These are phyloP conservation scores for Silene uniflora DNA, from an alignment of 148 eudicot species.

Conservation along the genomic window DNA sequence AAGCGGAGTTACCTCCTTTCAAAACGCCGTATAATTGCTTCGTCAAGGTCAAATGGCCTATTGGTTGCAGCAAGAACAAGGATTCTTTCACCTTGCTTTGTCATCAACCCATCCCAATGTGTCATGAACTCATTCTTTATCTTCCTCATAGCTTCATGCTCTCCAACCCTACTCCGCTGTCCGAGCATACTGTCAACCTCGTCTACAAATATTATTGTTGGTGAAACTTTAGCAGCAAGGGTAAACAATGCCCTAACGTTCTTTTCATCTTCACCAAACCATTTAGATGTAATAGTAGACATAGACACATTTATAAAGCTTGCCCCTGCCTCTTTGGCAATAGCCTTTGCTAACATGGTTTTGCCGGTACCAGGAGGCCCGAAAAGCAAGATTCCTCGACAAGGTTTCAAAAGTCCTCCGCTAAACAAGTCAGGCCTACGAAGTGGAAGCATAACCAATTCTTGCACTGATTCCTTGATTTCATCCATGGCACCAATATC, in stretches of 20 bases:
- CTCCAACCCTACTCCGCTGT: slow-evolving; percentile 72
- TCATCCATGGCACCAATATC: slow-evolving; percentile 87
- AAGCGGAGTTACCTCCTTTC: slow-evolving; percentile 61
- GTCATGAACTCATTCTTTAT: slow-evolving; percentile 96
- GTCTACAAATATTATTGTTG: slow-evolving; percentile 89
- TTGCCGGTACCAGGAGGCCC: slow-evolving; percentile 98
- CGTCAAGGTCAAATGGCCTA: slow-evolving; percentile 96
- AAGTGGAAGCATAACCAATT: slow-evolving; percentile 88
- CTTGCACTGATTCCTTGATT: slow-evolving; percentile 79
- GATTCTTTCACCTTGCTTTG: slow-evolving; percentile 71
- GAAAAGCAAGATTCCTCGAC: slow-evolving; percentile 83
- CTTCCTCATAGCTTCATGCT: slow-evolving; percentile 97
- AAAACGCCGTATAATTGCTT: slow-evolving; percentile 95
- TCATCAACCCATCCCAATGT: slow-evolving; percentile 85
- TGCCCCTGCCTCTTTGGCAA: slow-evolving; percentile 94
- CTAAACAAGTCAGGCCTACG: slow-evolving; percentile 80
- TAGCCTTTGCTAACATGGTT: slow-evolving; percentile 95
- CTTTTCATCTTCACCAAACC: slow-evolving; percentile 99
- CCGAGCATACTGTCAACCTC: slow-evolving; percentile 99
- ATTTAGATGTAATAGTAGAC: slow-evolving; percentile 94
- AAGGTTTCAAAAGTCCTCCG: slow-evolving; percentile 91
- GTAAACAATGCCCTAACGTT: slow-evolving; percentile 87
- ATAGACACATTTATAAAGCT: slow-evolving; percentile 92
- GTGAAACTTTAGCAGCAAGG: slow-evolving; percentile 88
- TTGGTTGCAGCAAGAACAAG: slow-evolving; percentile 98